Conservation (phyloP, 129 eudicot genomes). For the Kitagawia praeruptora region DNA sequence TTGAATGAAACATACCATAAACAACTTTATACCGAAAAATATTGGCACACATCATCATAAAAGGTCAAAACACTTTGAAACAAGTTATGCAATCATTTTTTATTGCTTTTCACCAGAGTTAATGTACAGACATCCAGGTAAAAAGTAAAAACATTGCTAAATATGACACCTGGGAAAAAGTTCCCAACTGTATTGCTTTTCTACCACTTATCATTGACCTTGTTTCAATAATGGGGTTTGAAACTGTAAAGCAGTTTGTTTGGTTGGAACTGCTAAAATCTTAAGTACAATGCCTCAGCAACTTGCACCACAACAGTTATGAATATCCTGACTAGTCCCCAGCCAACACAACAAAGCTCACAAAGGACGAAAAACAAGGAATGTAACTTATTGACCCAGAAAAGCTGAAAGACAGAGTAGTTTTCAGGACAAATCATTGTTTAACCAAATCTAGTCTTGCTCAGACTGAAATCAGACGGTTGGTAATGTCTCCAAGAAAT, state of each 20-base stretch:
- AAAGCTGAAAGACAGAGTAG: too few relatives aligned
- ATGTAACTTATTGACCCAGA: not conserved
- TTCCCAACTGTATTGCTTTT: not conserved
- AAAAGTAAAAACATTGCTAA: too few relatives aligned
- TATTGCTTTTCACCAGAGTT: too few relatives aligned
- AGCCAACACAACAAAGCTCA: not conserved
- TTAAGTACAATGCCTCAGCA: not conserved
- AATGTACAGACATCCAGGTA: too few relatives aligned
- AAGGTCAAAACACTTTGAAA: too few relatives aligned
- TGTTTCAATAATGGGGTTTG: not conserved
- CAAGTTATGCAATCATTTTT: too few relatives aligned
- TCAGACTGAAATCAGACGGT: too few relatives aligned
- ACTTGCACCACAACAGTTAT: not conserved
- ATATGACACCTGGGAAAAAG: too few relatives aligned
- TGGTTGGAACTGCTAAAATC: not conserved
- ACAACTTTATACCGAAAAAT: too few relatives aligned
- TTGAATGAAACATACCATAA: too few relatives aligned
- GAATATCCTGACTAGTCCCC: not conserved
- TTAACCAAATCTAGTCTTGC: not conserved
- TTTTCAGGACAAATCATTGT: not conserved
- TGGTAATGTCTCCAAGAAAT: too few relatives aligned
- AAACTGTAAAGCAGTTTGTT: not conserved
- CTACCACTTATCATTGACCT: not conserved
- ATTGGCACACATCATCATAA: too few relatives aligned
- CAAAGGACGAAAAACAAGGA: not conserved